Conservation (phyloP, 768 basidiomycete genomes). For the Tubosaeta brunneosetosa region DNA sequence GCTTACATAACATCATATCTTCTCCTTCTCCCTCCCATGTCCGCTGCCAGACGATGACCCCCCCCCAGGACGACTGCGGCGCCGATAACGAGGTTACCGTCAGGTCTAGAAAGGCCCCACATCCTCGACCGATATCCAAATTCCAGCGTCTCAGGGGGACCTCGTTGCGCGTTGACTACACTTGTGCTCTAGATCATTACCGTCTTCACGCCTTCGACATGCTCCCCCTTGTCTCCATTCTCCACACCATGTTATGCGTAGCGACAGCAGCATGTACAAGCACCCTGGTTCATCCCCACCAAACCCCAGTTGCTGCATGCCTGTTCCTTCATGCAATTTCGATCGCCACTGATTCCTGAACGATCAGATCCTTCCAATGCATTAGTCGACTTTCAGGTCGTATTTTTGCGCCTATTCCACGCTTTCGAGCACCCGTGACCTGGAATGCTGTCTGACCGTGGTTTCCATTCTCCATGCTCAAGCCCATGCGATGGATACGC, state of each 20-base stretch:
- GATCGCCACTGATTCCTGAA: conserved; percentile 1
- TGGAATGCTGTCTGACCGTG: conserved; percentile 10
- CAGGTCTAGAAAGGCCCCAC: neutral
- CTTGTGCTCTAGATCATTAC: conserved; percentile 15
- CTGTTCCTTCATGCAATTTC: conserved; percentile 1
- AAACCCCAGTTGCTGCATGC: conserved; percentile 5
- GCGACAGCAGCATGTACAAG: conserved; percentile 11
- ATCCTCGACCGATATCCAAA: neutral
- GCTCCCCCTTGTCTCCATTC: conserved; percentile 17
- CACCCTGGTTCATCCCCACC: conserved; percentile 10
- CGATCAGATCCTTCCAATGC: conserved; percentile 18
- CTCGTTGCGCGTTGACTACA: conserved; percentile 1
- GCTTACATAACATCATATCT: conserved; percentile 14
- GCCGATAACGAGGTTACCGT: neutral
- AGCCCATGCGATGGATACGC: conserved; percentile 1
- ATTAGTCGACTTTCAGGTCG: neutral
- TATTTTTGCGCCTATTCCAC: conserved; percentile 9
- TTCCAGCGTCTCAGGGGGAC: neutral
- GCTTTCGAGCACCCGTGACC: conserved; percentile 6
- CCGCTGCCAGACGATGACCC: neutral
- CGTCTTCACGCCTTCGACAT: conserved; percentile 20
- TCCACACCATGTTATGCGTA: conserved; percentile 12
- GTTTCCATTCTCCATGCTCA: conserved; percentile 11
- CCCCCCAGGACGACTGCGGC: neutral
- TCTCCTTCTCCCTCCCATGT: neutral